phyloP scores from a whole-genome alignment of 768 basidiomycete genomes.

The Boletus edulis region DNA sequence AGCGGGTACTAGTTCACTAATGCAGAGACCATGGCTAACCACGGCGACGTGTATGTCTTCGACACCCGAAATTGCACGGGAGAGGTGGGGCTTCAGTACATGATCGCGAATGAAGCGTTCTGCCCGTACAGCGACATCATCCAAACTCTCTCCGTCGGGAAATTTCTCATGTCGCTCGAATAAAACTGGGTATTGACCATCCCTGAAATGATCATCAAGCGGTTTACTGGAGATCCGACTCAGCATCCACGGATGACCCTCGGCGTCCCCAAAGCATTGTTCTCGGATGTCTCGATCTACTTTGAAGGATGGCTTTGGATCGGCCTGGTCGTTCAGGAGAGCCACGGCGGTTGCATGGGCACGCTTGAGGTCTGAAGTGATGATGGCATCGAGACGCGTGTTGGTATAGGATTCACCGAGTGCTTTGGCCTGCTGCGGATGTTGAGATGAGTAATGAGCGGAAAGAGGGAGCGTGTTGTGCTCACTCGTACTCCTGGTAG shows the following conservation, averaged over 20 bases:
- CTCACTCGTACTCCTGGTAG: slow-evolving; percentile 55
- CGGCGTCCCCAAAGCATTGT: slow-evolving; percentile 67
- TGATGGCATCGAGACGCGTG: slow-evolving; percentile 51
- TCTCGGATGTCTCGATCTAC: slow-evolving; percentile 58
- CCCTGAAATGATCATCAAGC: slow-evolving; percentile 47
- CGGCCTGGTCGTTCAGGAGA: slow-evolving; percentile 46
- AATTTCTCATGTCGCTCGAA: slow-evolving; percentile 49
- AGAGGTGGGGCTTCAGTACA: slow-evolving; percentile 52
- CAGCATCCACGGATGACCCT: slow-evolving; percentile 52
- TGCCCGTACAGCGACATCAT: slow-evolving; percentile 61
- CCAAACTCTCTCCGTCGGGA: slow-evolving; percentile 68
- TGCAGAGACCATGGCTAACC: slow-evolving; percentile 75
- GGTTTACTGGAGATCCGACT: slow-evolving; percentile 27
- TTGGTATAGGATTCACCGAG: slow-evolving; percentile 52
- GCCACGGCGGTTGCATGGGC: slow-evolving; percentile 60
- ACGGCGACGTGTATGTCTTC: slow-evolving; percentile 55
- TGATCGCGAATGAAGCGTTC: slow-evolving; percentile 47
- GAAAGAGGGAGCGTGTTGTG: background rate
- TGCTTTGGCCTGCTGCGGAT: slow-evolving; percentile 60
- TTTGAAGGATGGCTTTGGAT: slow-evolving; percentile 45
- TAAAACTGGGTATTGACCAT: slow-evolving; percentile 52
- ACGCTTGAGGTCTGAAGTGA: slow-evolving; percentile 67
- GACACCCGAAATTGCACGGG: slow-evolving; percentile 37
- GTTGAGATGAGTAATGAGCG: background rate
- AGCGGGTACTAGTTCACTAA: slow-evolving; percentile 54